Conservation (phyloP, 352 stramenopile genomes). For the Thalassiosira oceanica region DNA sequence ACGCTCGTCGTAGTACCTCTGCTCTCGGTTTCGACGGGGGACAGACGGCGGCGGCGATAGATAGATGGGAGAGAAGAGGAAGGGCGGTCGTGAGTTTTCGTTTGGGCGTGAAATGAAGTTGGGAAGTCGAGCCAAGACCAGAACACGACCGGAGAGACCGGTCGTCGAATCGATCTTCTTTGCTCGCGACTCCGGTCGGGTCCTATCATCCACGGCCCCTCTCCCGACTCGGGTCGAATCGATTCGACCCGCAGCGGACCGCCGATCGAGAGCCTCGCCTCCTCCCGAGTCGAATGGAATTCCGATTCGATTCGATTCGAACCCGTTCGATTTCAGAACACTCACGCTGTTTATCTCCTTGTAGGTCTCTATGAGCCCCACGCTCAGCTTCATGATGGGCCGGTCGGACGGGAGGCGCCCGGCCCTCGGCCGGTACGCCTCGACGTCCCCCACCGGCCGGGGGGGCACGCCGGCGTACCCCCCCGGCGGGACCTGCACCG, state of each 20-base stretch:
- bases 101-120: background rate
- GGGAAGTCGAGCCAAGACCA: too few species aligned
- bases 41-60: background rate
- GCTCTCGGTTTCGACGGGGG: background rate
- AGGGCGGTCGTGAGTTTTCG: background rate
- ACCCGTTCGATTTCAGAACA: constrained; percentile 59
- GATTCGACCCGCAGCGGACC: too few species aligned
- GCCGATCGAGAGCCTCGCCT: constrained; percentile 94
- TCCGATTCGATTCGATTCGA: constrained; percentile 88
- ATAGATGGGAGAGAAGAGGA: background rate
- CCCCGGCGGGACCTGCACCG: background rate
- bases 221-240: too few species aligned
- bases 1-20: constrained; percentile 84
- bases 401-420: constrained; percentile 54
- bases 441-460: constrained; percentile 14
- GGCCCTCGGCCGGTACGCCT: constrained; percentile 14
- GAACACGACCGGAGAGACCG: background rate
- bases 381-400: constrained; percentile 87
- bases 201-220: too few species aligned
- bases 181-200: too few species aligned
- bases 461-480: background rate
- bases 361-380: constrained; percentile 94
- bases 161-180: background rate
- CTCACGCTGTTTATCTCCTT: constrained; percentile 91
- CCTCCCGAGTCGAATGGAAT: constrained; percentile 95